phyloP scores from a whole-genome alignment of 495 filamentous ascomycete species.

The Pyronema domesticum region DNA sequence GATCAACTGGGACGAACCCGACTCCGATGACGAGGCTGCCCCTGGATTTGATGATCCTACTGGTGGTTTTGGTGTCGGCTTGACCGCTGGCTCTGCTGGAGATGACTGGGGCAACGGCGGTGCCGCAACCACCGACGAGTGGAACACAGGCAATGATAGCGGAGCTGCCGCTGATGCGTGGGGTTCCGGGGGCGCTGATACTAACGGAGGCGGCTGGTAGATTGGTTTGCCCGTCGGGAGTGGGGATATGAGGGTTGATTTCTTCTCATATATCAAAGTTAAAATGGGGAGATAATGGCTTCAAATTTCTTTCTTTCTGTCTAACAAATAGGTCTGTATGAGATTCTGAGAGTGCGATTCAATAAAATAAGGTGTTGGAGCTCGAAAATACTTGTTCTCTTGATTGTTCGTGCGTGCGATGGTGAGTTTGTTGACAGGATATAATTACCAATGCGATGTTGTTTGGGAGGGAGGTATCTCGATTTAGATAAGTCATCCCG shows the following conservation, averaged over 20 bases:
- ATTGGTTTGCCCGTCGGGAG: neutral
- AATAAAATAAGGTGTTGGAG: neutral
- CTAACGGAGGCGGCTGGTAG: neutral
- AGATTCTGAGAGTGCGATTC: neutral
- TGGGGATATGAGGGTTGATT: neutral
- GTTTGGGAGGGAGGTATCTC: neutral
- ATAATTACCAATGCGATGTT: neutral
- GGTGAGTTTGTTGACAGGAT: neutral
- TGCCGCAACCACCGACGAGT: constrained; percentile 46
- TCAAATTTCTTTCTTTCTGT: neutral
- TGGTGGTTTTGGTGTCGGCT: constrained; percentile 45
- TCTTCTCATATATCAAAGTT: neutral
- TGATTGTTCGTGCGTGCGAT: neutral
- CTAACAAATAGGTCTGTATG: neutral
- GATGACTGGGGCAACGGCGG: constrained; percentile 34
- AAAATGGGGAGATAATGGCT: neutral
- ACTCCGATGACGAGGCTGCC: constrained; percentile 38
- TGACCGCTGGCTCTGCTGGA: constrained; percentile 38
- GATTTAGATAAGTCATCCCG: neutral
- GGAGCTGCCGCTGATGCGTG: constrained; percentile 27
- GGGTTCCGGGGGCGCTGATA: constrained; percentile 5
- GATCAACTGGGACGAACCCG: constrained; percentile 19
- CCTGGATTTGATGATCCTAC: constrained; percentile 77
- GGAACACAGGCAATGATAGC: constrained; percentile 71
- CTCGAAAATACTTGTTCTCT: neutral